These are phyloP conservation scores for Phytophthora foliorum DNA, from an alignment of 352 stramenopile genomes.

Conservation along the genomic window DNA sequence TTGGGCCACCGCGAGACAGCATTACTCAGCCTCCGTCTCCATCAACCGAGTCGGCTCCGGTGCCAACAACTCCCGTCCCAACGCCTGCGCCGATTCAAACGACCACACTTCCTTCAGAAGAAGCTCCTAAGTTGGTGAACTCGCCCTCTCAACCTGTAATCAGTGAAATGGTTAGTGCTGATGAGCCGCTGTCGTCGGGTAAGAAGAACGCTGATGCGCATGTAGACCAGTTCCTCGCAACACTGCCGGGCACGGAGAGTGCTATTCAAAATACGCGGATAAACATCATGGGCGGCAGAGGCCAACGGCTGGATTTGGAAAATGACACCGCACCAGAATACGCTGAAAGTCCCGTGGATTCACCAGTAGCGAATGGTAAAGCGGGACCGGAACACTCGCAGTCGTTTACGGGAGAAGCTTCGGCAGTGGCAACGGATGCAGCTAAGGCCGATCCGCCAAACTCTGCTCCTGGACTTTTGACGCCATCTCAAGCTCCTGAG, in stretches of 20 bases:
- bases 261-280: conserved; percentile 93
- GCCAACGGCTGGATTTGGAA: conserved; percentile 88
- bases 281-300: conserved; percentile 93
- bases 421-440: not conserved
- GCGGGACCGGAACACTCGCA: conserved; percentile 36
- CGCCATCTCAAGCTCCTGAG: conserved; percentile 35
- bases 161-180: conserved; percentile 36
- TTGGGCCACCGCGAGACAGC: conserved; percentile 26
- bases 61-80: conserved; percentile 5
- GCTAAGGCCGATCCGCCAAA: conserved; percentile 33
- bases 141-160: conserved; percentile 38
- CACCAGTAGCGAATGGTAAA: conserved; percentile 27
- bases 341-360: conserved; percentile 42
- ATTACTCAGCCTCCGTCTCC: conserved; percentile 24
- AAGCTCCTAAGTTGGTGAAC: conserved; percentile 10
- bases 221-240: conserved; percentile 83
- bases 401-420: conserved; percentile 35
- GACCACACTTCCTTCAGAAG: conserved; percentile 10
- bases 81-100: not conserved
- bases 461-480: conserved; percentile 45
- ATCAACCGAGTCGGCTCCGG: conserved; percentile 6
- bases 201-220: conserved; percentile 47
- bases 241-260: conserved; percentile 91
- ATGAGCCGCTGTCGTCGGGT: conserved; percentile 69
- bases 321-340: conserved; percentile 52